These are phyloP conservation scores for Trichoderma sp. DNA, from an alignment of 2,329 filamentous ascomycete species.

Conservation along the genomic window DNA sequence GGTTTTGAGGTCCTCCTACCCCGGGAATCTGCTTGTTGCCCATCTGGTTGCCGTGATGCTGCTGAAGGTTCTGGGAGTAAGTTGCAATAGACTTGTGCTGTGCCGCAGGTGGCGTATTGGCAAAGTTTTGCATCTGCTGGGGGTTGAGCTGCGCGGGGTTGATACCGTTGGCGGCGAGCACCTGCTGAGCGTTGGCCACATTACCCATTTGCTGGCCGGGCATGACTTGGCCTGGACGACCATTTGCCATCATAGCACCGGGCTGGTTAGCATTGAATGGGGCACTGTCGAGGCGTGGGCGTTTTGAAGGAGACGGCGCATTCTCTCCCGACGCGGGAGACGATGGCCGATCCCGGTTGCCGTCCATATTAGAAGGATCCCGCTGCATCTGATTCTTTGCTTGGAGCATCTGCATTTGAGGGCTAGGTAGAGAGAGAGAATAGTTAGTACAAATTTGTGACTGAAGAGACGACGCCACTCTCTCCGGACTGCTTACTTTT, in stretches of 20 bases:
- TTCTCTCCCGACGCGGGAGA: constrained; percentile 84
- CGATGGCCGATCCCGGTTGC: constrained; percentile 73
- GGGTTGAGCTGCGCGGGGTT: constrained; percentile 70
- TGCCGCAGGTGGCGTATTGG: constrained; percentile 54
- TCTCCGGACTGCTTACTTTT: constrained; percentile 53
- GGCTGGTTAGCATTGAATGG: constrained; percentile 70
- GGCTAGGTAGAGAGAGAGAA: constrained; percentile 41
- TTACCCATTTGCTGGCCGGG: constrained; percentile 65
- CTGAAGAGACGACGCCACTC: background rate
- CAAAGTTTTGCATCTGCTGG: constrained; percentile 69
- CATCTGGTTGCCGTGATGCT: constrained; percentile 79
- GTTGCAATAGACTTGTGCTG: constrained; percentile 84
- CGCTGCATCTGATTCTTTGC: constrained; percentile 81
- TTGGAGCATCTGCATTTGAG: constrained; percentile 73
- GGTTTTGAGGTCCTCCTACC: constrained; percentile 65
- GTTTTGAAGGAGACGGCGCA: constrained; percentile 88
- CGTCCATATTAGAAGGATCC: constrained; percentile 83
- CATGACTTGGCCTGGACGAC: constrained; percentile 68
- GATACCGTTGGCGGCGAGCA: constrained; percentile 69
- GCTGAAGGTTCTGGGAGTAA: constrained; percentile 80
- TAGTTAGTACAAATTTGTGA: background rate
- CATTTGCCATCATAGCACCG: constrained; percentile 68
- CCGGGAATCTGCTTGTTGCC: constrained; percentile 75
- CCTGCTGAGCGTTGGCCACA: constrained; percentile 51
- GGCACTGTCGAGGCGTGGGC: constrained; percentile 71